phyloP scores from a whole-genome alignment of 2,329 filamentous ascomycete genomes.

The Balansia obtecta region DNA sequence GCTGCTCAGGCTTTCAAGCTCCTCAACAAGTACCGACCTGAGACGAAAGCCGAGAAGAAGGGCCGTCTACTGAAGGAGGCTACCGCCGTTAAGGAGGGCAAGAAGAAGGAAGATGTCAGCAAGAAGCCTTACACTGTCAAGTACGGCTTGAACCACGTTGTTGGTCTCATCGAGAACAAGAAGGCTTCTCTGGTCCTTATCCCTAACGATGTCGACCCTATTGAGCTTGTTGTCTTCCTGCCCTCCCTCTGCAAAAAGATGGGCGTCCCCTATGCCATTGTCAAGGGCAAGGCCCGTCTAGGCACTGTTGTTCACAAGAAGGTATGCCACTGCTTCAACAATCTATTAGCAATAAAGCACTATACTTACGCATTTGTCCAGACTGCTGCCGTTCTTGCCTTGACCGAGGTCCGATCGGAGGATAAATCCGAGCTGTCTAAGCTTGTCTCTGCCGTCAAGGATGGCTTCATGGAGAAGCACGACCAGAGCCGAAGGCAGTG shows the following conservation, averaged over 20 bases:
- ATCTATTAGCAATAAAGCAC: no score
- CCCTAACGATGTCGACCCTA: conserved; percentile 98
- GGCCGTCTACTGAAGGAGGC: conserved; percentile 98
- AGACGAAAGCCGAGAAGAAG: conserved; percentile 99
- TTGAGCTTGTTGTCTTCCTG: conserved; percentile 98
- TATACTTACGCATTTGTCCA: conserved; percentile 18
- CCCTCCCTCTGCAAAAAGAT: conserved; percentile 99
- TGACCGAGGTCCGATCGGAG: conserved; percentile 95
- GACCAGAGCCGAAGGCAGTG: conserved; percentile 86
- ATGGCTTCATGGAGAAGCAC: conserved; percentile 92
- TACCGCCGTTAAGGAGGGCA: conserved; percentile 92
- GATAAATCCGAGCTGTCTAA: conserved; percentile 98
- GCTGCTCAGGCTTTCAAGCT: conserved; percentile 97
- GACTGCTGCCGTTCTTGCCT: conserved; percentile 90
- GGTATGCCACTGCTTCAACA: conserved; percentile 33
- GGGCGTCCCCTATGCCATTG: conserved; percentile 97
- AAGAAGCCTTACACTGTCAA: conserved; percentile 99
- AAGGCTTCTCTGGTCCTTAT: conserved; percentile 97
- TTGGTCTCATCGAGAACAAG: conserved; percentile 97
- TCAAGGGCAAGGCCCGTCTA: conserved; percentile 99
- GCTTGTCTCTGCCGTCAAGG: conserved; percentile 92
- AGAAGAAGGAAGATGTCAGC: conserved; percentile 99
- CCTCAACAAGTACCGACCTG: conserved; percentile 99
- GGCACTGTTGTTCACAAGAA: conserved; percentile 99
- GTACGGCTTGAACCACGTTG: conserved; percentile 99